Evolutionary conservation across 2,329 filamentous ascomycete species (phyloP).

Genomic region (Phaeosphaeria sp.): DNA sequence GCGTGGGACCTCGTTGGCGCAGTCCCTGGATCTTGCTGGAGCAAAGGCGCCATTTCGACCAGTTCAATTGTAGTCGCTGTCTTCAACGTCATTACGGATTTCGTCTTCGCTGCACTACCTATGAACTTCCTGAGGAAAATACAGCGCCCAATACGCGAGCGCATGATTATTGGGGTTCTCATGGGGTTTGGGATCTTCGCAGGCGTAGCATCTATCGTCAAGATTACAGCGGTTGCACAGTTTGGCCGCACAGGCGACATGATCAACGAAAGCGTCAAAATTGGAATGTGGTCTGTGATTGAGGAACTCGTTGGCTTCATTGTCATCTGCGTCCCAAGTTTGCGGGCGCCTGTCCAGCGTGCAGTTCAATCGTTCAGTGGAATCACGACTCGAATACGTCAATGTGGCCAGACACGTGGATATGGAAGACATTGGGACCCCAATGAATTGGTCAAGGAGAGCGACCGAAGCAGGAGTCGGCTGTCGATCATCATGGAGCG

Average conservation of each 20-base stretch:
- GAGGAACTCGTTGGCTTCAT: constrained; percentile 31
- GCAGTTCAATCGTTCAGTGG: constrained; percentile 17
- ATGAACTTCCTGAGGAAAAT: constrained; percentile 23
- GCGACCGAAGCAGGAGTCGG: constrained; percentile 8
- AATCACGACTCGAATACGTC: constrained; percentile 4
- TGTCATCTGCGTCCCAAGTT: constrained; percentile 29
- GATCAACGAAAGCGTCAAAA: constrained; percentile 18
- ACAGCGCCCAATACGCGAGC: constrained; percentile 21
- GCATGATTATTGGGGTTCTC: constrained; percentile 18
- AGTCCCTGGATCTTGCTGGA: constrained; percentile 15
- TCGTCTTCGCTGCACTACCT: constrained; percentile 26
- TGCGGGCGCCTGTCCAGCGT: constrained; percentile 25
- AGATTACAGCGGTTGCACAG: constrained; percentile 19
- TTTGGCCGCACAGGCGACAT: constrained; percentile 19
- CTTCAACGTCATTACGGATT: constrained; percentile 23
- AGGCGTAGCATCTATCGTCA: constrained; percentile 23
- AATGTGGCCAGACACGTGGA: constrained; percentile 4
- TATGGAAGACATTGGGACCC: constrained; percentile 11
- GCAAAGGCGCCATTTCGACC: constrained; percentile 3
- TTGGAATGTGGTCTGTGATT: constrained; percentile 30
- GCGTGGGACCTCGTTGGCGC: constrained; percentile 21
- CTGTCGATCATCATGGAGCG: constrained; percentile 1
- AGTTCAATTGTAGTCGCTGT: constrained; percentile 22
- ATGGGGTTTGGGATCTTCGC: constrained; percentile 32
- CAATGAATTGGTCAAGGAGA: background rate